These are phyloP conservation scores for Aspergillus felis DNA, from an alignment of 2,329 filamentous ascomycete genomes.

Conservation along the genomic window DNA sequence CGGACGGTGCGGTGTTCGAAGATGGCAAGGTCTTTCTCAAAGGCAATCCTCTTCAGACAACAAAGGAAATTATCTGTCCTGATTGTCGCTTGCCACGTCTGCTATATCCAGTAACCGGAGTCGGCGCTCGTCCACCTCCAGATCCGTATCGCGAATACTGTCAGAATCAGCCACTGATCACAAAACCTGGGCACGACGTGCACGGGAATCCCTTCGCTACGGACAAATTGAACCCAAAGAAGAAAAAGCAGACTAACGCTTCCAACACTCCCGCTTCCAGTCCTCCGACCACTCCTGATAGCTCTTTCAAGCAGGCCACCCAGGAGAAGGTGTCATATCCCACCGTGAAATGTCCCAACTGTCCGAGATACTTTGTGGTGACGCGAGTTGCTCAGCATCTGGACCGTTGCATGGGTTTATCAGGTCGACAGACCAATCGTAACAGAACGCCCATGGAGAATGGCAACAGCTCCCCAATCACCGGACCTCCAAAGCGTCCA, in stretches of 20 bases:
- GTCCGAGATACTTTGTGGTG: slow-evolving; percentile 58
- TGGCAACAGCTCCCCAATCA: slow-evolving; percentile 35
- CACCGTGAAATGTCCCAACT: slow-evolving; percentile 53
- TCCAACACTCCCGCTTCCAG: slow-evolving; percentile 35
- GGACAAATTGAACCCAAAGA: slow-evolving; percentile 46
- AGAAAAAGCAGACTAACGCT: slow-evolving; percentile 33
- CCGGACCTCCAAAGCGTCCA: slow-evolving; percentile 34
- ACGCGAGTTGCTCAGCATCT: slow-evolving; percentile 59
- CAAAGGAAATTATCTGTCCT: slow-evolving; percentile 57
- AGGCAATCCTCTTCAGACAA: slow-evolving; percentile 56
- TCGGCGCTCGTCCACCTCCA: slow-evolving; percentile 45
- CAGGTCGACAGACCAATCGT: slow-evolving; percentile 49
- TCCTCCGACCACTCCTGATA: slow-evolving; percentile 31
- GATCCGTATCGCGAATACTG: slow-evolving; percentile 55
- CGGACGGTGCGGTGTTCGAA: slow-evolving; percentile 50
- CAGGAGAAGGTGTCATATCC: slow-evolving; percentile 35
- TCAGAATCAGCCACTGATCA: slow-evolving; percentile 56
- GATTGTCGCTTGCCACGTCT: slow-evolving; percentile 59
- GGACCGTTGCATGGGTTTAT: slow-evolving; percentile 58
- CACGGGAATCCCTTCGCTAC: slow-evolving; percentile 51
- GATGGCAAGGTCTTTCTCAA: slow-evolving; percentile 52
- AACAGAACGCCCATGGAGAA: slow-evolving; percentile 44
- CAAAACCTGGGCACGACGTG: slow-evolving; percentile 57
- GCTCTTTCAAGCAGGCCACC: slow-evolving; percentile 28
- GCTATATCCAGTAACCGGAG: slow-evolving; percentile 53